Conservation (phyloP, 768 basidiomycete species). For the Cyathus striatus region DNA sequence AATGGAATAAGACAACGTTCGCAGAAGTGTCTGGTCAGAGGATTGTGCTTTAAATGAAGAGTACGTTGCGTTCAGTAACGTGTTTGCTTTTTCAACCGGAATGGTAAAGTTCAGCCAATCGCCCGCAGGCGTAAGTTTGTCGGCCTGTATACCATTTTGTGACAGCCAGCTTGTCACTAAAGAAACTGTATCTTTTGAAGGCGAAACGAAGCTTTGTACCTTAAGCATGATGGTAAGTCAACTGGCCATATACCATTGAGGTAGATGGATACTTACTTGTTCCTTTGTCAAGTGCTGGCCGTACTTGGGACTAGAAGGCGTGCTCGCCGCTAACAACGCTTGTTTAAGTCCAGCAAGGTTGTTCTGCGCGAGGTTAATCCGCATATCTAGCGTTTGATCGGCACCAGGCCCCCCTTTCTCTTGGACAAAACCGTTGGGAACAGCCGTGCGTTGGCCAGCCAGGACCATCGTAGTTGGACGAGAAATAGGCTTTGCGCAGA, state of each 20-base stretch:
- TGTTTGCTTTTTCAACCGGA: conserved; percentile 19
- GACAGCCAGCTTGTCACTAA: conserved; percentile 18
- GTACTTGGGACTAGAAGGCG: conserved; percentile 26
- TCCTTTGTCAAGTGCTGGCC: conserved; percentile 31
- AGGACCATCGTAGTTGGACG: conserved; percentile 13
- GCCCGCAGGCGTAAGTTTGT: conserved; percentile 13
- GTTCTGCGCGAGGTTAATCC: conserved; percentile 27
- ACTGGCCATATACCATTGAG: neutral
- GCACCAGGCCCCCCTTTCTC: conserved; percentile 8
- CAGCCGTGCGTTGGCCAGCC: conserved; percentile 12
- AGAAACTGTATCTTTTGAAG: conserved; percentile 13
- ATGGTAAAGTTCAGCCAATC: conserved; percentile 20
- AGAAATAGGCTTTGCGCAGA: conserved; percentile 8
- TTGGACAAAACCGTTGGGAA: conserved; percentile 20
- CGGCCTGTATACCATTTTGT: conserved; percentile 12
- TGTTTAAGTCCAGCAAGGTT: conserved; percentile 29
- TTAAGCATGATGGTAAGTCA: conserved; percentile 3
- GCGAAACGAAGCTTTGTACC: conserved; percentile 21
- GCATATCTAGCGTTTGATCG: conserved; percentile 25
- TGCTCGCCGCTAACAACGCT: conserved; percentile 28
- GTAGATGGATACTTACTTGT: conserved; percentile 19
- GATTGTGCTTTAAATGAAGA: conserved; percentile 13
- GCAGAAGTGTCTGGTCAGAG: conserved; percentile 12
- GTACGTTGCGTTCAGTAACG: conserved; percentile 20
- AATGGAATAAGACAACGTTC: conserved; percentile 22